Base-by-base conservation (phyloP, 108 stramenopile genomes). In the Schizochytrium sp. region DNA sequence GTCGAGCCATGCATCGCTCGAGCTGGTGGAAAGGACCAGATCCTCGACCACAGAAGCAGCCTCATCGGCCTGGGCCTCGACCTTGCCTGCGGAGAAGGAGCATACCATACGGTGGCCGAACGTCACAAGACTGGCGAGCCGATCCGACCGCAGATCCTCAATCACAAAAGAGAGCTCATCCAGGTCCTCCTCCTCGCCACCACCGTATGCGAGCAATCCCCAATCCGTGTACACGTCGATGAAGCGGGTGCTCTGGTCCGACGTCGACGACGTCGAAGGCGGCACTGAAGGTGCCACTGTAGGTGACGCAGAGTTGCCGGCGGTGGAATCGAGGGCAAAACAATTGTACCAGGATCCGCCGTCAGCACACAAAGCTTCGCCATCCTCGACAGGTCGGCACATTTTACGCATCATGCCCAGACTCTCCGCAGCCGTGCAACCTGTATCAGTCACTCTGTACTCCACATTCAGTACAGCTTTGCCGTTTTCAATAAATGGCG, bases 401-500 rank as follows among this genome's bases (percentile, higher is more conserved):
- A 12, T 53, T 23, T 83, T 83, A 8, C 45, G n/a, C 51, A 53
- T 53, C 6, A 83, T 83, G 76, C 51, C 51, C 12, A 53, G 3
- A 18, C 0, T 16, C 12, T 83, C 19, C 23, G 51, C 76, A 28
- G 4, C 51, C 12, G 76, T 6, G 51, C 76, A 83, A 34, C 23
- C 23, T 12, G 87, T 58, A 5, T 55, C 16, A 19, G 12, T 21
- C 10, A 10, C 19, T 23, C 29, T 58, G 58, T 87, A 87, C 58
- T 87, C 87, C 2, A 87, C 87, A 21, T 88, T 44, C 6, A 89
- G 69, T n/a, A 88, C 71, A 44, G 88, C 88, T 72, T 90, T 90
- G 60, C 51, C 48, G 25, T 21, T 21, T 10, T 16, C 29, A 18
- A 72, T 44, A 48, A 90, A 90, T 25, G 59, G 12, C 55, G 47